phyloP scores from a whole-genome alignment of 23 red algal genomes.

The Gracilaria domingensis region DNA sequence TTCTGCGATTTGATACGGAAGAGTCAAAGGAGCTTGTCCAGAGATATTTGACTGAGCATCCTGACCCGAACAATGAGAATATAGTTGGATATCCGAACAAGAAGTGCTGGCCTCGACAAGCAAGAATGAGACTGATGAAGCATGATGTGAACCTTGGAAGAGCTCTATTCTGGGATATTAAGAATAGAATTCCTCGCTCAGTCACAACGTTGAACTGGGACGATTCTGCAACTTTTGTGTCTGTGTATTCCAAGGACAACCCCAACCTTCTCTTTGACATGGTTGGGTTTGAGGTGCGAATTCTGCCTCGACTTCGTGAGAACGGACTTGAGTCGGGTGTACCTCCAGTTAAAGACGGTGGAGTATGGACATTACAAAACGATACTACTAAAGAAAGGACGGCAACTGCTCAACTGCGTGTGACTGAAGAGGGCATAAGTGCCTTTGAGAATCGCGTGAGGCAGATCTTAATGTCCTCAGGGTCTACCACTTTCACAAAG shows the following conservation, averaged over 20 bases:
- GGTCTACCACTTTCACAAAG: slow-evolving; percentile 92
- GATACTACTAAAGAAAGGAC: slow-evolving; percentile 85
- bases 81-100: slow-evolving; percentile 93
- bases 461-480: slow-evolving; percentile 95
- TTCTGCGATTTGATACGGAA: slow-evolving; percentile 84
- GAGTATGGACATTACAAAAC: slow-evolving; percentile 87
- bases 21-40: slow-evolving; percentile 80
- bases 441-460: slow-evolving; percentile 87
- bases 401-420: slow-evolving; percentile 85
- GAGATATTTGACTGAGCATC: slow-evolving; percentile 83
- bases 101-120: slow-evolving; percentile 96
- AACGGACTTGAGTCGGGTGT: slow-evolving; percentile 39
- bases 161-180: slow-evolving; percentile 95
- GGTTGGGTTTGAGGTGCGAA: slow-evolving; percentile 96
- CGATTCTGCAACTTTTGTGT: slow-evolving; percentile 82
- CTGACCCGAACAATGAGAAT: slow-evolving; percentile 98
- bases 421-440: slow-evolving; percentile 69
- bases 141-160: slow-evolving; percentile 94
- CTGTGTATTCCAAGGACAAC: slow-evolving; percentile 90
- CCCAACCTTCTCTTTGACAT: slow-evolving; percentile 97
- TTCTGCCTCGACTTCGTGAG: slow-evolving; percentile 72
- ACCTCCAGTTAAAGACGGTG: slow-evolving; percentile 54
- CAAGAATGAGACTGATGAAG: slow-evolving; percentile 94
- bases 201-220: slow-evolving; percentile 82
- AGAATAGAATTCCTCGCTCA: slow-evolving; percentile 84